Base-by-base conservation (phyloP, 768 basidiomycete species). In the Gloeophyllum trabeum region DNA sequence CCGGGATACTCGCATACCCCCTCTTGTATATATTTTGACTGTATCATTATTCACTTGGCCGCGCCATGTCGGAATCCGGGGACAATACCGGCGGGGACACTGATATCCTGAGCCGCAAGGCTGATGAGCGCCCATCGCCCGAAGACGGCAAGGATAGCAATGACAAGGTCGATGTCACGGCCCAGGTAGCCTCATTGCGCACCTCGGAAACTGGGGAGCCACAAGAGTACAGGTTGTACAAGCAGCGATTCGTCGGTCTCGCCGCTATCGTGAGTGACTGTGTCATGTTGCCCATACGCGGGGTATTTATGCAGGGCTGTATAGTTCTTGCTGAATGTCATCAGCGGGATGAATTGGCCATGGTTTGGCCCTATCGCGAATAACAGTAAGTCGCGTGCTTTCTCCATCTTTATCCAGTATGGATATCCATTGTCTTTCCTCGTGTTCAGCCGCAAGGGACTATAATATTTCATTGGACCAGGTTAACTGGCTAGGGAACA, bases 301-400 rank as follows among this genome's bases (percentile, higher is more conserved):
- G n/a, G n/a, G n/a, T 37, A 6, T 13, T 38, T 4, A 20, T 41
- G 24, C 26, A 37, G 2, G 20, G 5, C 5, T 24, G 13, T n/a
- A 1, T 34, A 85, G 84, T 64, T 81, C 6, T 23, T 81, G 23
- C 60, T 89, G 24, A 81, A 77, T 42, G 55, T 80, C 30, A 68
- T 77, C 7, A 63, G 70, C 2, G 84, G 73, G 4, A 75, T 84
- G 79, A 61, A 70, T 5, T 78, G 76, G 73, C 71, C 81, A 3
- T 91, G 86, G 86, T 91, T 90, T 51, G 86, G 87, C 3, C 83
- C 88, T 3, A 89, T 92, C 42, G 65, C 87, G 0, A 77, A 76
- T 32, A 56, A 78, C 50, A 66, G 86, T 87, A 21, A 10, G 38
- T 34, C 12, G 4, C 19, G 5, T 21, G 5, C 6, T 43, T n/a